phyloP scores from a whole-genome alignment of 305 asterid species.

The Striga hermonthica region DNA sequence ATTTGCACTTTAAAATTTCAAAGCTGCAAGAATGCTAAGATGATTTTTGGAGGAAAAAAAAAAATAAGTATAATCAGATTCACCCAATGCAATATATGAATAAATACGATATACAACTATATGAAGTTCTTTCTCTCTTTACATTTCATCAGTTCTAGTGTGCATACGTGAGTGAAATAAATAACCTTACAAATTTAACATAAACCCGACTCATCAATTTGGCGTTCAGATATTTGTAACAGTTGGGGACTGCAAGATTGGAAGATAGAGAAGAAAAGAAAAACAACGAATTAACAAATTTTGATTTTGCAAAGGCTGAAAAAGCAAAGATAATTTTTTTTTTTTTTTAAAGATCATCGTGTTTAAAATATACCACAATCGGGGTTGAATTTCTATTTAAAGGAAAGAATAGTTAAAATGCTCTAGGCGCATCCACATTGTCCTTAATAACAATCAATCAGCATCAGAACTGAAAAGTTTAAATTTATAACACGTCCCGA shows the following conservation, averaged over 20 bases:
- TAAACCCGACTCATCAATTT: not conserved
- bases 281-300: not conserved
- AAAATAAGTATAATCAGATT: not conserved
- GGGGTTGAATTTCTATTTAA: too few species aligned
- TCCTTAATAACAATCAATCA: not conserved
- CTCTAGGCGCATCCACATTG: slow-evolving; percentile 1
- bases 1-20: not conserved
- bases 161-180: not conserved
- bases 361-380: not conserved
- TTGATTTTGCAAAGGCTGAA: not conserved
- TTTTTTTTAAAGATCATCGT: not conserved
- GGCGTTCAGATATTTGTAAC: not conserved
- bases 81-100: not conserved
- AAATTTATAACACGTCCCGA: not conserved
- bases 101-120: not conserved
- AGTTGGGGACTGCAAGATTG: not conserved
- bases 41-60: not conserved
- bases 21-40: not conserved
- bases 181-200: not conserved
- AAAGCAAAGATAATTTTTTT: not conserved
- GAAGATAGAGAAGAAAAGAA: not conserved
- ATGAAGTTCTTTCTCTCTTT: not conserved
- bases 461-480: slow-evolving; percentile 13
- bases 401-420: not conserved
- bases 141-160: not conserved